phyloP scores from a whole-genome alignment of 345 rosid species.

The Brassica juncea region DNA sequence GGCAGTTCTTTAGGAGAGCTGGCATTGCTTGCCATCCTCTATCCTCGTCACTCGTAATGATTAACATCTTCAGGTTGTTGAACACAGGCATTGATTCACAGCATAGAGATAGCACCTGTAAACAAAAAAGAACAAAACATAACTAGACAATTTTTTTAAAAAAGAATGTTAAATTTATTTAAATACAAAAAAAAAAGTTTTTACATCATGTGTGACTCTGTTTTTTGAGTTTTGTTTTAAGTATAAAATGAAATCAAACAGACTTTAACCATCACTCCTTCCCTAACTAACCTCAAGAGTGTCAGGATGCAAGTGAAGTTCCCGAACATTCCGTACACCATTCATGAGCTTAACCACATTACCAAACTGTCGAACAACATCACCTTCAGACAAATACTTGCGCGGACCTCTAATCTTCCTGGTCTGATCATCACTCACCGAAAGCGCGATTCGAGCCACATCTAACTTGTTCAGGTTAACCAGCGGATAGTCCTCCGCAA shows the following conservation, averaged over 20 bases:
- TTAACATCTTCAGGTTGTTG: slow-evolving; percentile 21
- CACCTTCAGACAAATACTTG: not conserved
- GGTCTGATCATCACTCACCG: not conserved
- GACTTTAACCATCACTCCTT: too few relatives aligned
- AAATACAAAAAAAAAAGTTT: too few relatives aligned
- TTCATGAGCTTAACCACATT: slow-evolving; percentile 29
- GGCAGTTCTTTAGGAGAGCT: slow-evolving; percentile 22
- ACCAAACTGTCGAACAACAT: slow-evolving; percentile 1
- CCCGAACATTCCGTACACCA: slow-evolving; percentile 10
- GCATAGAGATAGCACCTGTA: slow-evolving; percentile 26
- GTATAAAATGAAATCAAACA: too few relatives aligned
- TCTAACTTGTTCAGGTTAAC: slow-evolving; percentile 1
- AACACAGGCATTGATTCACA: slow-evolving; percentile 24
- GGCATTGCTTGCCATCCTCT: slow-evolving; percentile 34
- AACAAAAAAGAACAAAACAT: not conserved
- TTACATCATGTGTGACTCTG: too few relatives aligned
- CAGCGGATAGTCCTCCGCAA: slow-evolving; percentile 22
- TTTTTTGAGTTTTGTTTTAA: too few relatives aligned
- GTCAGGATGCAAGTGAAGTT: slow-evolving; percentile 10
- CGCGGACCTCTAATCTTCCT: not conserved
- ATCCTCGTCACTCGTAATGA: not conserved
- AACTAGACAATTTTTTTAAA: not conserved
- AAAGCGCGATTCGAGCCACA: slow-evolving; percentile 5
- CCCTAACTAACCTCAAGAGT: slow-evolving; percentile 14
- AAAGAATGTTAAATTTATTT: too few relatives aligned